phyloP scores from a whole-genome alignment of 129 eudicot species.

The Artemisia argyi region DNA sequence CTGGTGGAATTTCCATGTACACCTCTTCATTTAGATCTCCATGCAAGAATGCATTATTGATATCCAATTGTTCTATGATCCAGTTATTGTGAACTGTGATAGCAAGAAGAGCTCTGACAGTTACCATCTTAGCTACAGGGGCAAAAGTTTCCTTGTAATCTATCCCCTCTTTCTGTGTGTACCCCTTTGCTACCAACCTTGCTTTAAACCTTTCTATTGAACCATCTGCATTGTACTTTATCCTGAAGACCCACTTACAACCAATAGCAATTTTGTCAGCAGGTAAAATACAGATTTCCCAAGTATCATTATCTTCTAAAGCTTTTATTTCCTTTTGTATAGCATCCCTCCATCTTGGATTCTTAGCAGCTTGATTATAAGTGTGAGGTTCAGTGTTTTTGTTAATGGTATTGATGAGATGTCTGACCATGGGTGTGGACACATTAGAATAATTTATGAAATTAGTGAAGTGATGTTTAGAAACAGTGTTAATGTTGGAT shows the following conservation, averaged over 20 bases:
- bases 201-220: not conserved
- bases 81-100: too few species aligned
- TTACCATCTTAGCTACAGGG: too few species aligned
- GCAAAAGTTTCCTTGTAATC: too few species aligned
- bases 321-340: not conserved
- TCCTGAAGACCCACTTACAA: not conserved
- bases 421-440: not conserved
- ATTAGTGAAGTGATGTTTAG: too few species aligned
- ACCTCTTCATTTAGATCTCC: too few species aligned
- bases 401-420: not conserved
- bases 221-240: not conserved
- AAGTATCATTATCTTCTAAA: not conserved
- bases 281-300: not conserved
- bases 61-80: too few species aligned
- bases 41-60: too few species aligned
- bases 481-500: too few species aligned
- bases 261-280: not conserved
- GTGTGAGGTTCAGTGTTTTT: not conserved
- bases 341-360: not conserved
- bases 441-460: not conserved
- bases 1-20: too few species aligned
- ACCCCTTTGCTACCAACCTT: not conserved
- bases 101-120: too few species aligned
- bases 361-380: not conserved
- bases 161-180: too few species aligned